Conservation (phyloP, 1,139 yeast species). For the Yamadazyma jaroonii region DNA sequence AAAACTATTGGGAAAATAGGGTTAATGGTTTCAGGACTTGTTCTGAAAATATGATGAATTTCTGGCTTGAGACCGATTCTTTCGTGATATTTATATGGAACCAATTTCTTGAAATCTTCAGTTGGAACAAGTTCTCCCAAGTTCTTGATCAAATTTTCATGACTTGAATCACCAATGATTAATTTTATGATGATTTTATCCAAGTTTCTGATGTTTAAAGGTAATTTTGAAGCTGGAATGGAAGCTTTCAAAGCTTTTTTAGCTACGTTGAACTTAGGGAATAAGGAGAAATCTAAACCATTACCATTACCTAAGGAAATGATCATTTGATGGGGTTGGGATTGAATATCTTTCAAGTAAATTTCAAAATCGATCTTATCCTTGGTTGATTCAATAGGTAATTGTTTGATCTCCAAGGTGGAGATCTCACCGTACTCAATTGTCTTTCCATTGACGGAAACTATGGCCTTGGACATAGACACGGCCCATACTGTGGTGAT, state of each 20-base stretch:
- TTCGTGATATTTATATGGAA: slow-evolving; percentile 26
- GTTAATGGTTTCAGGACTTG: slow-evolving; percentile 54
- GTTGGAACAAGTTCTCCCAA: slow-evolving; percentile 37
- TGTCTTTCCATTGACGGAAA: slow-evolving; percentile 23
- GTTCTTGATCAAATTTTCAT: slow-evolving; percentile 19
- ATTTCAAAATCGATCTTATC: slow-evolving; percentile 32
- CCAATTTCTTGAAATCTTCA: slow-evolving; percentile 23
- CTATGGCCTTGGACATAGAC: slow-evolving; percentile 25
- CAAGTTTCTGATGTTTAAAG: slow-evolving; percentile 36
- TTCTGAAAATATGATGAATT: slow-evolving; percentile 65
- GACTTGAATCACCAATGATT: slow-evolving; percentile 28
- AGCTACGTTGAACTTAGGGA: slow-evolving; percentile 21
- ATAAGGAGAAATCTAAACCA: slow-evolving; percentile 23
- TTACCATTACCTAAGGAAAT: slow-evolving; percentile 26
- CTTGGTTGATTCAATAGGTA: slow-evolving; percentile 29
- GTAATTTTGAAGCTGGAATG: slow-evolving; percentile 33
- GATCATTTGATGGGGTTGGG: slow-evolving; percentile 28
- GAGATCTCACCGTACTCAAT: slow-evolving; percentile 35
- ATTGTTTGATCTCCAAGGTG: slow-evolving; percentile 33
- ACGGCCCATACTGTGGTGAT: slow-evolving; percentile 1
- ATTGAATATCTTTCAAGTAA: slow-evolving; percentile 23
- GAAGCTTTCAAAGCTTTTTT: slow-evolving; percentile 21
- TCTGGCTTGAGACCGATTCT: slow-evolving; percentile 58
- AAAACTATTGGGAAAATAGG: slow-evolving; percentile 55
- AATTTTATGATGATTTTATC: slow-evolving; percentile 30